Base-by-base conservation (phyloP, 495 filamentous ascomycete genomes). In the Aspergillus bridgeri region DNA sequence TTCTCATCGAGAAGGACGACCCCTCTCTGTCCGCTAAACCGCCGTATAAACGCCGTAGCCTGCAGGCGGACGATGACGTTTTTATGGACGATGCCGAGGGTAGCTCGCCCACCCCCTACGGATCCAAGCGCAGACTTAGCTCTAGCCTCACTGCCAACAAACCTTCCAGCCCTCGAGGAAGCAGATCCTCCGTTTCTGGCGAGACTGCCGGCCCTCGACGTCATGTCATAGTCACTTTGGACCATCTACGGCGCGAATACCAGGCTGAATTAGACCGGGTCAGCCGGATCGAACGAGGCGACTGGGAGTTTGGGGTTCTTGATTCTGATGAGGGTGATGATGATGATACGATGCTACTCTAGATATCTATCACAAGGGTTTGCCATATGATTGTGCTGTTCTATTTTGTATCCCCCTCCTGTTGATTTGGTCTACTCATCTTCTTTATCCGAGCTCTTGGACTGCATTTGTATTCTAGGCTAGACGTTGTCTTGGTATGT, bases 251-350 rank as follows among this genome's bases (percentile, higher is more conserved):
- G 60, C 88, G 86, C 65, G 87, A 89, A 67, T 98, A 94, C 73
- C 89, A 94, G 69, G 80, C 77, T 18, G 92, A 97, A 71, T 75
- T 97, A 63, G 95, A 98, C 70, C 80, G 89, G 48, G 84, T 82
- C 42, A 83, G 78, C 52, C 72, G 81, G 23, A 79, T 88, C 59
- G 81, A 85, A 65, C 73, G 75, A 22, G 86, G 85, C 8, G 75
- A 83, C 60, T 89, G 80, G 78, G 80, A 84, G 54, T 83, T 88
- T 65, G 78, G 78, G 18, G 68, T 74, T 54, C 65, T 75, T 21
- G 69, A 64, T 25, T 61, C 67, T 1, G 62, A 65, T 48, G 57
- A 58, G n/a, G 75, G 27, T 29, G 72, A 74, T 72, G 68, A 76
- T 67, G 69, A 77, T 63, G 73, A 75, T 42, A 70, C 72, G 58